These are phyloP conservation scores for Erythrophleum fordii DNA, from an alignment of 306 rosid genomes.

Conservation along the genomic window DNA sequence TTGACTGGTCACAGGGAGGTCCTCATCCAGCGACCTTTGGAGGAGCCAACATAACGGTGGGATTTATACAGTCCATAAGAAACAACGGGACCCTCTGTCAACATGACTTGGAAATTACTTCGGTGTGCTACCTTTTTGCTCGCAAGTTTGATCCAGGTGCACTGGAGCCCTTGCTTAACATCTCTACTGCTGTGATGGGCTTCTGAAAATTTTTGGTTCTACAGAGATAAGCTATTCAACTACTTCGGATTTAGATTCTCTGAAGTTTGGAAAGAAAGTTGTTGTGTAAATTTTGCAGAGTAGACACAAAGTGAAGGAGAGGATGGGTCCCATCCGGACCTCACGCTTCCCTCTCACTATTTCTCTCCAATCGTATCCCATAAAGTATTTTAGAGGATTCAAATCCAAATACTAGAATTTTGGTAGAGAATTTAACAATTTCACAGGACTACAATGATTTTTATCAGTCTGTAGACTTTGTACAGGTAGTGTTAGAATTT, in stretches of 20 bases:
- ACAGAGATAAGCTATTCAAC: slow-evolving; percentile 17
- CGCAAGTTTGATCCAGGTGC: slow-evolving; percentile 80
- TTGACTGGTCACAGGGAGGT: slow-evolving; percentile 87
- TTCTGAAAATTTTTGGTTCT: slow-evolving; percentile 51
- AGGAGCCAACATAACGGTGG: slow-evolving; percentile 55
- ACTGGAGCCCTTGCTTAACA: slow-evolving; percentile 69
- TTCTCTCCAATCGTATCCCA: background rate
- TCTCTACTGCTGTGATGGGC: slow-evolving; percentile 67
- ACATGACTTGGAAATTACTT: slow-evolving; percentile 70
- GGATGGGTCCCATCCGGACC: no score
- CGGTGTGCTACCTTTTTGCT: slow-evolving; percentile 88
- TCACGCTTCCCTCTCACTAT: background rate
- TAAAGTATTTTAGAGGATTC: background rate
- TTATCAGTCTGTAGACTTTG: slow-evolving; percentile 39
- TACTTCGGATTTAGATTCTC: slow-evolving; percentile 29
- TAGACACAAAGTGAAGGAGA: background rate
- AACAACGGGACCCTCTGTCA: slow-evolving; percentile 65
- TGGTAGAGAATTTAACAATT: slow-evolving; percentile 34
- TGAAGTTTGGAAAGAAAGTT: background rate
- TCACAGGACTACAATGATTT: slow-evolving; percentile 5
- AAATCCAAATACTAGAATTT: slow-evolving; percentile 28
- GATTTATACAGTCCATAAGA: slow-evolving; percentile 67
- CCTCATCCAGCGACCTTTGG: slow-evolving; percentile 86
- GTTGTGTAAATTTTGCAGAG: background rate
- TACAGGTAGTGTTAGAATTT: slow-evolving; percentile 48